phyloP scores from a whole-genome alignment of 495 filamentous ascomycete species.

The Xylaria venustula region DNA sequence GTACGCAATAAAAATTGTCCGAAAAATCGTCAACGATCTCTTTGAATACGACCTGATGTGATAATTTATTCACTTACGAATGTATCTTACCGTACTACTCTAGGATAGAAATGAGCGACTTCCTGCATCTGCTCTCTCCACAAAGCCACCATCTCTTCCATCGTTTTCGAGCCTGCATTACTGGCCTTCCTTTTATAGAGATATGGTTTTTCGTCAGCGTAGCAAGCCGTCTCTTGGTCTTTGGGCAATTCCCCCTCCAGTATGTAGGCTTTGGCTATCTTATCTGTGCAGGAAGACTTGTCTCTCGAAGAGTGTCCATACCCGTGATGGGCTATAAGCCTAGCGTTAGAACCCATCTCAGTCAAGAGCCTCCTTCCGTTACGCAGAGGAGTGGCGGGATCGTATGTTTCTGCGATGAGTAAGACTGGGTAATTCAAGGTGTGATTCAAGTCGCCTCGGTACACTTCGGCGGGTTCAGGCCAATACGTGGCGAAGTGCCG shows the following conservation, averaged over 20 bases:
- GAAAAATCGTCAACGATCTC: too few species aligned
- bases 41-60: too few species aligned
- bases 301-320: slow-evolving; percentile 47
- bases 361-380: slow-evolving; percentile 39
- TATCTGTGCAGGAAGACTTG: slow-evolving; percentile 41
- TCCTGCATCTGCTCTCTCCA: slow-evolving; percentile 16
- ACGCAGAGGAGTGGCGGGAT: slow-evolving; percentile 47
- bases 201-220: slow-evolving; percentile 46
- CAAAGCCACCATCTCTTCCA: not conserved
- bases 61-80: too few species aligned
- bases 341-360: slow-evolving; percentile 45
- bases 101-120: slow-evolving; percentile 13
- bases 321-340: slow-evolving; percentile 45
- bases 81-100: not conserved
- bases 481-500: slow-evolving; percentile 41
- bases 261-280: slow-evolving; percentile 35
- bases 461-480: slow-evolving; percentile 43
- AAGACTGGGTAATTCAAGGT: slow-evolving; percentile 42
- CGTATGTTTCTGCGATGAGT: slow-evolving; percentile 47
- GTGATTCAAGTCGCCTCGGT: slow-evolving; percentile 41
- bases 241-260: slow-evolving; percentile 36
- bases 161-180: not conserved
- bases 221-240: slow-evolving; percentile 38
- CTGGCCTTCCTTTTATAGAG: slow-evolving; percentile 26
- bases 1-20: too few species aligned